Evolutionary conservation across 2,329 filamentous ascomycete genomes (phyloP), one percentile per base, ranked within the genome.

Genomic region (Colletotrichum zoysiae): DNA sequence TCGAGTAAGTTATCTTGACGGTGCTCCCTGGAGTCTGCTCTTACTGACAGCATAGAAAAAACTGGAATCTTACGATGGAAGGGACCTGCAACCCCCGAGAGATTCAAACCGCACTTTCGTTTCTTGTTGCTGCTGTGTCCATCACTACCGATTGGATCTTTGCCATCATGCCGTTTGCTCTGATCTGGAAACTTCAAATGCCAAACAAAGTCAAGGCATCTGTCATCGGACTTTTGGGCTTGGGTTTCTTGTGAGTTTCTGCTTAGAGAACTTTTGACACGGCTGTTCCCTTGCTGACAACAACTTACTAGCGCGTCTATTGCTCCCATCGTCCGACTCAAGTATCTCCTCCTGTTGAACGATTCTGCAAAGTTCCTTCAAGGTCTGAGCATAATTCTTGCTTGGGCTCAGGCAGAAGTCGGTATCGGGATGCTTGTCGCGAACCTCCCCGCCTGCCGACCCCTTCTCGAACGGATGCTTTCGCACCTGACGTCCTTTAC

Each of bases 101-200:
- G 35, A 71, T 71, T 0, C 69, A 71, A 42, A 71, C 69, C 1
- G 69, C 65, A 2, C 55, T 71, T 16, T 71, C 69, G 3, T 71
- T 71, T 55, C 60, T 71, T 11, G 69, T 71, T 35, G 69, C 69
- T 12, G 69, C 69, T 16, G 65, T 71, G 1, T 71, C 69, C 1
- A 71, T 71, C 8, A 56, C 69, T 33, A 71, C 69, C 18, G 69
- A 71, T 42, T 71, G 69, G 69, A 71, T 71, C 1, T 71, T 71
- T 9, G 69, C 69, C 1, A 65, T 65, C 7, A 60, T 71, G 33
- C 69, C 69, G 3, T 71, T 71, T 23, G 69, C 69, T 4, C 59
- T 71, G 2, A 71, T 71, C 20, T 71, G 69, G 69, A 71, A 26
- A 44, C 55, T 71, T 4, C 69, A 71, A 42, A 71, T 71, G 69